phyloP scores from a whole-genome alignment of 495 filamentous ascomycete genomes.

The Aspergillus wentii region DNA sequence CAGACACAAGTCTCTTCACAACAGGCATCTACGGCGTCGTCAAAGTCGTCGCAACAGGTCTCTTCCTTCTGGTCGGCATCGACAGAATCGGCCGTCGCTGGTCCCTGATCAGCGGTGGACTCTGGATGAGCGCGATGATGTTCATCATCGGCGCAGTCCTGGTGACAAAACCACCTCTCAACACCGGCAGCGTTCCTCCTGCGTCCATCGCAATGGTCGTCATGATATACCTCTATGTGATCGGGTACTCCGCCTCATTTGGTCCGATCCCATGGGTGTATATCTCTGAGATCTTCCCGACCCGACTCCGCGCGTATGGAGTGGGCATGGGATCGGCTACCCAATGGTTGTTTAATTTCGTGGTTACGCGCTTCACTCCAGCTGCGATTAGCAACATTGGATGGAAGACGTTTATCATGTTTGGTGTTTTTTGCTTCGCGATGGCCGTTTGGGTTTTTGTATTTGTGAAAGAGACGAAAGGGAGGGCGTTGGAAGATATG shows the following conservation, averaged over 20 bases:
- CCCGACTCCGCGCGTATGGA: slow-evolving; percentile 41
- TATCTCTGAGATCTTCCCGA: slow-evolving; percentile 46
- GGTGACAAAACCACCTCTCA: slow-evolving; percentile 29
- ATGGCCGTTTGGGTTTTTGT: slow-evolving; percentile 31
- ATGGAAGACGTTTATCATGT: slow-evolving; percentile 41
- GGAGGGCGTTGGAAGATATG: slow-evolving; percentile 11
- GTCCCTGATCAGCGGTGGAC: slow-evolving; percentile 47
- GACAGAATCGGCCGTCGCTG: slow-evolving; percentile 51
- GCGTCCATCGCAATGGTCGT: slow-evolving; percentile 41
- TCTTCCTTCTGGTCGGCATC: slow-evolving; percentile 46
- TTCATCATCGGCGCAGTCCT: slow-evolving; percentile 46
- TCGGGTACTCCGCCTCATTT: slow-evolving; percentile 46
- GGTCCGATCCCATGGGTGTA: slow-evolving; percentile 49
- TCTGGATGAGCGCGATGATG: slow-evolving; percentile 38
- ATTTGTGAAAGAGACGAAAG: slow-evolving; percentile 33
- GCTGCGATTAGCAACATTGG: slow-evolving; percentile 38
- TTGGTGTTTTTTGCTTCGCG: slow-evolving; percentile 21
- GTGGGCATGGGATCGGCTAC: slow-evolving; percentile 36
- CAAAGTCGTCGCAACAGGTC: slow-evolving; percentile 41
- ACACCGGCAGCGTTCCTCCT: slow-evolving; percentile 23
- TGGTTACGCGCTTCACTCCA: slow-evolving; percentile 44
- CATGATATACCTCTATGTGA: slow-evolving; percentile 45
- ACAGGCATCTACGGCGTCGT: slow-evolving; percentile 47
- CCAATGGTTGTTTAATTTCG: slow-evolving; percentile 49
- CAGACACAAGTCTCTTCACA: slow-evolving; percentile 34